Evolutionary conservation across 2,329 filamentous ascomycete genomes (phyloP).

Genomic region (Cladophialophora chaetospira): DNA sequence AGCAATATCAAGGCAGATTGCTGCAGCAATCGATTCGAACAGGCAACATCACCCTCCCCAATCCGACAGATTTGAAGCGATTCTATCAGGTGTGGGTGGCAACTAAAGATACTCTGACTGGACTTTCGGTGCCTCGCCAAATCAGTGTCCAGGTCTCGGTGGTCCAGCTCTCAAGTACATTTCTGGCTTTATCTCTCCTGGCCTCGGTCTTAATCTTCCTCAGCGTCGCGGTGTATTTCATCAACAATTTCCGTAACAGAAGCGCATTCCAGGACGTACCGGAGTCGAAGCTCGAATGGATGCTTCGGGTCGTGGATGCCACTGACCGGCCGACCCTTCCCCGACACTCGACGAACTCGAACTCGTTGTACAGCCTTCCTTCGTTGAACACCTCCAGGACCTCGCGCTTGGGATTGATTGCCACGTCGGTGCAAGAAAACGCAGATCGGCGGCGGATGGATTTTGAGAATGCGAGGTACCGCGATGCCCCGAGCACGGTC

Average conservation of each 20-base stretch:
- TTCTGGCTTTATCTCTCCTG: constrained; percentile 3
- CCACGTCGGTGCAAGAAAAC: neutral
- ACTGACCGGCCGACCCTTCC: neutral
- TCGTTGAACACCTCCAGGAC: neutral
- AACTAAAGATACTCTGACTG: constrained; percentile 11
- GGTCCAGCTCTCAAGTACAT: constrained; percentile 7
- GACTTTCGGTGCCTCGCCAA: neutral
- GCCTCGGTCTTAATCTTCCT: neutral
- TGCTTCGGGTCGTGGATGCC: constrained; percentile 9
- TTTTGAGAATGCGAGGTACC: constrained; percentile 9
- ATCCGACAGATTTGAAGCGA: constrained; percentile 1
- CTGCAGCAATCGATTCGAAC: constrained; percentile 3
- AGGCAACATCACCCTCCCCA: neutral
- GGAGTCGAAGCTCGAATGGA: constrained; percentile 22
- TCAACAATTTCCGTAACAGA: constrained; percentile 1
- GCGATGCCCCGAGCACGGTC: neutral
- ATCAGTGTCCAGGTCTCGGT: constrained; percentile 11
- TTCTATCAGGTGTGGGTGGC: constrained; percentile 17
- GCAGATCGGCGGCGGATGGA: neutral
- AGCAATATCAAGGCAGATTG: constrained; percentile 7
- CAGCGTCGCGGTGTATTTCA: neutral
- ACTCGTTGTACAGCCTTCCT: neutral
- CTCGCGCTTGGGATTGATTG: neutral
- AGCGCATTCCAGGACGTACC: constrained; percentile 9
- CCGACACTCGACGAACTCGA: no score